Percentiles rank a stretch among this genome's conserved stretches.
Conservation (phyloP, 2,329 filamentous ascomycete genomes). For the Fusarium sp. region DNA sequence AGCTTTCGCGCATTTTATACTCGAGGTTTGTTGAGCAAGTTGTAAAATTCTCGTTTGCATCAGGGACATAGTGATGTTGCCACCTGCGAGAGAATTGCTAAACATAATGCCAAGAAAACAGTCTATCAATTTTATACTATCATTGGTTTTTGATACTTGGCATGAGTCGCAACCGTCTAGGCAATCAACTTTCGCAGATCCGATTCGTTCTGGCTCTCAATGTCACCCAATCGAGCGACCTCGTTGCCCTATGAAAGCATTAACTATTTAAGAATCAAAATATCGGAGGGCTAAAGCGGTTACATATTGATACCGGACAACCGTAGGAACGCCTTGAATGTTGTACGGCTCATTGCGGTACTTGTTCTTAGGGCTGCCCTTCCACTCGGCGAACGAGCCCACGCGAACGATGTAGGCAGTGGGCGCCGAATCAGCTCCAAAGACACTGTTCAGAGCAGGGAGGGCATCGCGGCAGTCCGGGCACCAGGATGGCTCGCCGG, state of each 20-base stretch:
- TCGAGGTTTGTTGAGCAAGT: background rate
- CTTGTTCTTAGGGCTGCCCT: conserved; percentile 41
- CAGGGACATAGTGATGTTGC: background rate
- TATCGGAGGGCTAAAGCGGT: background rate
- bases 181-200: conserved; percentile 38
- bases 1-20: background rate
- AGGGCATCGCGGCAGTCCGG: conserved; percentile 44
- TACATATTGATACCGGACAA: conserved; percentile 44
- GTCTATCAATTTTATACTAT: background rate
- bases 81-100: background rate
- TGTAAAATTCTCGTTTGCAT: background rate
- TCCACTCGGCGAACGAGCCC: conserved; percentile 41
- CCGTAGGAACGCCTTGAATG: conserved; percentile 43
- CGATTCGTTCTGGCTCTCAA: conserved; percentile 45
- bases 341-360: conserved; percentile 43
- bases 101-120: rapidly evolving
- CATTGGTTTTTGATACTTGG: background rate
- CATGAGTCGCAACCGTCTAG: background rate
- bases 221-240: conserved; percentile 41
- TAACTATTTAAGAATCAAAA: background rate
- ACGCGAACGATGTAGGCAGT: conserved; percentile 44
- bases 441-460: conserved; percentile 41
- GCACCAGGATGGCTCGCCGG: conserved; percentile 47
- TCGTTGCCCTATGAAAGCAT: conserved; percentile 36
- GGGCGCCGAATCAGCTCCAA: conserved; percentile 38